Conservation (phyloP, 192 early-diverging fungal species). For the Linnemannia schmuckeri region DNA sequence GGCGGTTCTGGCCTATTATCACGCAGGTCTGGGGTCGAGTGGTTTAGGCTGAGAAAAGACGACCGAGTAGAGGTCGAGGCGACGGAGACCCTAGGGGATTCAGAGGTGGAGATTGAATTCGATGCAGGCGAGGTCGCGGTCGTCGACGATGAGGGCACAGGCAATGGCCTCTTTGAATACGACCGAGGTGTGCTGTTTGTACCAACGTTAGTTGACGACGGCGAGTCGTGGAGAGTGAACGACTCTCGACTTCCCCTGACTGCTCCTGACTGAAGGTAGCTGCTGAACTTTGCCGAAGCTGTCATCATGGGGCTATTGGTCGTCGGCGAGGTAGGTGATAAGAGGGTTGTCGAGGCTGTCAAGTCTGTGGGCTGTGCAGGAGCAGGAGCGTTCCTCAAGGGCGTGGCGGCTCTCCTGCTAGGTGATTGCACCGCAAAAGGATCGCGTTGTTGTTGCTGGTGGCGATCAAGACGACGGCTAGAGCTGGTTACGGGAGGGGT, state of each 20-base stretch:
- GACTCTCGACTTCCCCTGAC: constrained; percentile 24
- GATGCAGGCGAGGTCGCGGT: constrained; percentile 8
- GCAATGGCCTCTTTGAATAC: constrained; percentile 33
- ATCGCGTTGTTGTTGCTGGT: background rate
- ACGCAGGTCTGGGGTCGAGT: constrained; percentile 8
- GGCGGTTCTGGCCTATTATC: constrained; percentile 17
- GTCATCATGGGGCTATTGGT: constrained; percentile 30
- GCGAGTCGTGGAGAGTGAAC: background rate
- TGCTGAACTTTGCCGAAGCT: constrained; percentile 41
- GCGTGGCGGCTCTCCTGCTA: constrained; percentile 5
- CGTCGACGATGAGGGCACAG: constrained; percentile 14
- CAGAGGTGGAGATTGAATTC: constrained; percentile 1
- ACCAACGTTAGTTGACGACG: constrained; percentile 10
- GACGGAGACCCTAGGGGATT: constrained; percentile 20
- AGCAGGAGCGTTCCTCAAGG: constrained; percentile 3
- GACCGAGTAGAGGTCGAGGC: background rate
- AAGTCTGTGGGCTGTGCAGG: constrained; percentile 1
- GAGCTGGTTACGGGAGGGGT: constrained; percentile 31
- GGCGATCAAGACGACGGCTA: constrained; percentile 3
- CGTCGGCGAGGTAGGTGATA: background rate
- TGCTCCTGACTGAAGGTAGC: constrained; percentile 25
- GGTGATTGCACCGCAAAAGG: background rate
- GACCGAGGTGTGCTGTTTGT: constrained; percentile 2
- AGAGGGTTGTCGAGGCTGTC: background rate
- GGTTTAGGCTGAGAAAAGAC: constrained; percentile 6